A percentile compares a stretch with the other conserved stretches of the same genome.
Conservation (phyloP, 345 rosid species). For the Citrus inodora region DNA sequence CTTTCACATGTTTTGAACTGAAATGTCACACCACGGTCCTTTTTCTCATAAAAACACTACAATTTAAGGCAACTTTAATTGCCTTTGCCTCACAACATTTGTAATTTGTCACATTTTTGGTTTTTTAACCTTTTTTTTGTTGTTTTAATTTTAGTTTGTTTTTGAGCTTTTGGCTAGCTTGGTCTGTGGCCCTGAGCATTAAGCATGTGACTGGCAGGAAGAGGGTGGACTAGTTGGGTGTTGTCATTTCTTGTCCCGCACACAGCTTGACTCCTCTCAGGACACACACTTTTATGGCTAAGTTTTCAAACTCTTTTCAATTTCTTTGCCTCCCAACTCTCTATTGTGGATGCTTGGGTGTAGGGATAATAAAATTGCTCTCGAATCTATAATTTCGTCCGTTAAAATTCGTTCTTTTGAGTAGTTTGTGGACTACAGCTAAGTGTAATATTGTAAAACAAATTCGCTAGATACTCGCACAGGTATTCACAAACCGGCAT, state of each 20-base stretch:
- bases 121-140: too few species aligned
- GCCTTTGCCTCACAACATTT: not conserved
- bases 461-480: too few species aligned
- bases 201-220: not conserved
- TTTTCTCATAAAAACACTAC: not conserved
- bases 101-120: not conserved
- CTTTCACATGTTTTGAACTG: conserved; percentile 20
- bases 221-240: not conserved
- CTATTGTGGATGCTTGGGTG: not conserved
- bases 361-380: not conserved
- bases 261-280: conserved; percentile 4
- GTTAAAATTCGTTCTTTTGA: too few species aligned
- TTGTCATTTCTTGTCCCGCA: not conserved
- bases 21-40: not conserved
- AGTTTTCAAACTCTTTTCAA: not conserved
- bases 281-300: conserved; percentile 5
- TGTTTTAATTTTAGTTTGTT: not conserved
- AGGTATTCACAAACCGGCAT: too few species aligned
- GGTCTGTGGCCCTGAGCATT: not conserved
- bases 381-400: not conserved
- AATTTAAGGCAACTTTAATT: not conserved
- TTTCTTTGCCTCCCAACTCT: not conserved
- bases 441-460: too few species aligned
- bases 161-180: too few species aligned
- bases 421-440: too few species aligned